phyloP scores from a whole-genome alignment of 352 stramenopile species.

The Paralagenidium karlingii region DNA sequence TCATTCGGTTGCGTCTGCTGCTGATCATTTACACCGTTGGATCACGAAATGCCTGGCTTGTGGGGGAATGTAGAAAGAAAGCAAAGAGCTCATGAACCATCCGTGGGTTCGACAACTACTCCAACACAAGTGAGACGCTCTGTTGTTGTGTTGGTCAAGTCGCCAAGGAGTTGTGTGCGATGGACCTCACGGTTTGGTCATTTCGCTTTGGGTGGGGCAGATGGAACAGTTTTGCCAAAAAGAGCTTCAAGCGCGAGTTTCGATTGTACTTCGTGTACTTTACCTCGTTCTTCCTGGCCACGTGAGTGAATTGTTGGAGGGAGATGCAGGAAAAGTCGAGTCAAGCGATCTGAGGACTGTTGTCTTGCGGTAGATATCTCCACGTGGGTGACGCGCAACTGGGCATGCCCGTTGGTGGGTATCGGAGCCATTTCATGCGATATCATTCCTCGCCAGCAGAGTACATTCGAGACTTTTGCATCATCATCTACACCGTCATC shows the following conservation, averaged over 20 bases:
- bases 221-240: constrained; percentile 59
- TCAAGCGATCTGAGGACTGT: no score
- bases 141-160: not conserved
- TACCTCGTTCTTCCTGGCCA: constrained; percentile 52
- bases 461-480: constrained; percentile 42
- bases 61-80: constrained; percentile 61
- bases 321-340: no score
- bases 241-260: constrained; percentile 62
- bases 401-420: constrained; percentile 59
- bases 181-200: no score
- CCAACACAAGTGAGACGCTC: constrained; percentile 46
- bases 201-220: no score
- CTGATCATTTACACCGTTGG: not conserved
- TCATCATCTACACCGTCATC: constrained; percentile 44
- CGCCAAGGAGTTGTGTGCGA: no score
- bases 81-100: constrained; percentile 64
- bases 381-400: constrained; percentile 56
- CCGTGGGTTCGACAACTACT: constrained; percentile 63
- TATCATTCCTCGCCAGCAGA: constrained; percentile 22
- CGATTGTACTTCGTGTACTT: constrained; percentile 74
- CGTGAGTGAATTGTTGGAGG: constrained; percentile 22
- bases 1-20: not conserved
- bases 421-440: constrained; percentile 41
- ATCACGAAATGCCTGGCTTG: no score
- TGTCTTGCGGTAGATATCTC: constrained; percentile 31